Evolutionary conservation across 1,284 basidiomycete species (phyloP).

Genomic region (Phellopilus nigrolimitatus): DNA sequence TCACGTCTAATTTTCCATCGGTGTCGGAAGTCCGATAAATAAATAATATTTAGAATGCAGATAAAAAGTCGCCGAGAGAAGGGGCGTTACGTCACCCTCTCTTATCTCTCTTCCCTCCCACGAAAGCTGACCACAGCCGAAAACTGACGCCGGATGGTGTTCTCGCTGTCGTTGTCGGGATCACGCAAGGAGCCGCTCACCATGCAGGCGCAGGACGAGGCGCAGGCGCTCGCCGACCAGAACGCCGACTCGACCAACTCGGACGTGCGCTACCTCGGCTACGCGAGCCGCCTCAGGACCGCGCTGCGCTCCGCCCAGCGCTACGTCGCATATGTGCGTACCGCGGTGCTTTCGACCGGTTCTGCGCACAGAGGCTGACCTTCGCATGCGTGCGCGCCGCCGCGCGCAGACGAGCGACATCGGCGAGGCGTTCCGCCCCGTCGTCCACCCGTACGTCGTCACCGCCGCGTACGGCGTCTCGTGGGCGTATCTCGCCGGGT

Average conservation of each 20-base stretch:
- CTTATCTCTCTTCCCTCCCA: background rate
- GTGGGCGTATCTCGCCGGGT: slow-evolving; percentile 76
- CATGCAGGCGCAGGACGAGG: slow-evolving; percentile 16
- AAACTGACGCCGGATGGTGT: slow-evolving; percentile 5
- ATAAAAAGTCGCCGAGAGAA: slow-evolving; percentile 1
- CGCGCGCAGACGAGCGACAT: slow-evolving; percentile 80
- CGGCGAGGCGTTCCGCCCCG: slow-evolving; percentile 89
- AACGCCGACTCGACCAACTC: slow-evolving; percentile 61
- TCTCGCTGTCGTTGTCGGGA: slow-evolving; percentile 9
- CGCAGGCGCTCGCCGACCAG: slow-evolving; percentile 46
- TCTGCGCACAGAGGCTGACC: too few species aligned
- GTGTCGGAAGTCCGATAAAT: background rate
- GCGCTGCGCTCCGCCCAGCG: slow-evolving; percentile 70
- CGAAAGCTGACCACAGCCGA: background rate
- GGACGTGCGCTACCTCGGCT: slow-evolving; percentile 66
- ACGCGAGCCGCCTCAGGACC: slow-evolving; percentile 75
- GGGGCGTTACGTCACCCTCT: too few species aligned
- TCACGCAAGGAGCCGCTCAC: slow-evolving; percentile 11
- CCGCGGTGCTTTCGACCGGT: too few species aligned
- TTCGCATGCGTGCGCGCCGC: too few species aligned
- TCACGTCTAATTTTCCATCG: background rate
- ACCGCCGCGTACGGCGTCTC: slow-evolving; percentile 82
- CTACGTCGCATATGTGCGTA: slow-evolving; percentile 76
- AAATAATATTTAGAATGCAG: background rate
- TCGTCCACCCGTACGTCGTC: slow-evolving; percentile 78